Percentiles rank a stretch among this genome's conserved stretches.
Conservation (phyloP, 1,284 basidiomycete species). For the Takashimella tepidaria region DNA sequence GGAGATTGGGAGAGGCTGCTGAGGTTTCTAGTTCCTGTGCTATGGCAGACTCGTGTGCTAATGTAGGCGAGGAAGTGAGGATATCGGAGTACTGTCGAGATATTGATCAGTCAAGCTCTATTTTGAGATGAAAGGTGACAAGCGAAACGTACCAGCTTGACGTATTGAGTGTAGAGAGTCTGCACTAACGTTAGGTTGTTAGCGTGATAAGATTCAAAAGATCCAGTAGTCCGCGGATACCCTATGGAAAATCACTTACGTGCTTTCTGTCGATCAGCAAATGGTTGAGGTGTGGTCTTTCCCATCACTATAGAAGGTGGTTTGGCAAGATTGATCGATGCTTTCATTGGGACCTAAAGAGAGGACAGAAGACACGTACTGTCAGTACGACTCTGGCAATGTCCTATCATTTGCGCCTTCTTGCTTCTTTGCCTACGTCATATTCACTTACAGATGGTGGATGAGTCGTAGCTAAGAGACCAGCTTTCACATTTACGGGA, state of each 20-base stretch:
- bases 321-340: not conserved
- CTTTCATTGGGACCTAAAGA: no score
- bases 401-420: no score
- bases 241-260: slow-evolving; percentile 23
- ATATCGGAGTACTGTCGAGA: slow-evolving; percentile 29
- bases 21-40: slow-evolving; percentile 41
- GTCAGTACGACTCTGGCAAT: no score
- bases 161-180: slow-evolving; percentile 36
- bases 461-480: no score
- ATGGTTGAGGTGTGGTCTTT: slow-evolving; percentile 27
- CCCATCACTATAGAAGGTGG: slow-evolving; percentile 22
- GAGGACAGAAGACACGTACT: no score
- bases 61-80: slow-evolving; percentile 22
- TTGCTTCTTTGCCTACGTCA: no score
- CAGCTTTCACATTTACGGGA: no score
- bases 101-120: not conserved
- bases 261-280: slow-evolving; percentile 37
- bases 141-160: slow-evolving; percentile 30
- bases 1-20: slow-evolving; percentile 24
- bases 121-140: not conserved
- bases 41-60: slow-evolving; percentile 34
- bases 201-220: not conserved
- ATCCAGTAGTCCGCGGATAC: no score
- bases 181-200: slow-evolving; percentile 17
- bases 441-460: no score